phyloP scores from a whole-genome alignment of 2,329 filamentous ascomycete species.

The Aspergillus sp. region DNA sequence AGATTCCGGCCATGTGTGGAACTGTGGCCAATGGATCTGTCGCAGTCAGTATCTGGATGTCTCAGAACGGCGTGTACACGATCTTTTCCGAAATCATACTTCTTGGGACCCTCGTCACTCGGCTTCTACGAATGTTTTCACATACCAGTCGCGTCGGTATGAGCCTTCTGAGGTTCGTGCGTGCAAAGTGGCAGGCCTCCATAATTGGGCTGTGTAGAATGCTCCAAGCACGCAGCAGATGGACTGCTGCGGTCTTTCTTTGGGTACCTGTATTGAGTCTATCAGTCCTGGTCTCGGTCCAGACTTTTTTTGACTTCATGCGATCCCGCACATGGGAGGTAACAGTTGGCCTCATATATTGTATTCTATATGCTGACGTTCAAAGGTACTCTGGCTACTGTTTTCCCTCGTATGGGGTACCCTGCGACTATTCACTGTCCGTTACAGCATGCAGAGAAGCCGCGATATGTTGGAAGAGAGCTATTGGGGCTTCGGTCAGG shows the following conservation, averaged over 20 bases:
- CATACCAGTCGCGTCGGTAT: too few relatives aligned
- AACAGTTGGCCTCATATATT: neutral
- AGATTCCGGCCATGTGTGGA: neutral
- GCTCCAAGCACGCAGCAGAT: neutral
- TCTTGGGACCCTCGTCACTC: neutral
- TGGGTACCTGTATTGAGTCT: neutral
- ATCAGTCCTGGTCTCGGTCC: neutral
- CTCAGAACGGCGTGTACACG: neutral
- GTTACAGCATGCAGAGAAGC: neutral
- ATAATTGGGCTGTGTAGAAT: neutral
- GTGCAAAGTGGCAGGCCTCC: neutral
- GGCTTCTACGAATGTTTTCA: neutral
- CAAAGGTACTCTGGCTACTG: neutral
- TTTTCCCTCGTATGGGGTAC: neutral
- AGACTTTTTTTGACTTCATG: neutral
- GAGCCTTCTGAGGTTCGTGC: neutral
- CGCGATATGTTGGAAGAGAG: neutral
- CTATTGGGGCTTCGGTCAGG: neutral
- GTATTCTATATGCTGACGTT: neutral
- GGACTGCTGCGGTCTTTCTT: neutral
- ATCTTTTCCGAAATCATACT: neutral
- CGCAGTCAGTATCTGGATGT: neutral
- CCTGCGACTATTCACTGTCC: neutral
- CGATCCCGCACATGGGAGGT: neutral
- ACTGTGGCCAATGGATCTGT: neutral